These are phyloP conservation scores for Penicillium oxalicum DNA, from an alignment of 2,329 filamentous ascomycete genomes.

Conservation along the genomic window DNA sequence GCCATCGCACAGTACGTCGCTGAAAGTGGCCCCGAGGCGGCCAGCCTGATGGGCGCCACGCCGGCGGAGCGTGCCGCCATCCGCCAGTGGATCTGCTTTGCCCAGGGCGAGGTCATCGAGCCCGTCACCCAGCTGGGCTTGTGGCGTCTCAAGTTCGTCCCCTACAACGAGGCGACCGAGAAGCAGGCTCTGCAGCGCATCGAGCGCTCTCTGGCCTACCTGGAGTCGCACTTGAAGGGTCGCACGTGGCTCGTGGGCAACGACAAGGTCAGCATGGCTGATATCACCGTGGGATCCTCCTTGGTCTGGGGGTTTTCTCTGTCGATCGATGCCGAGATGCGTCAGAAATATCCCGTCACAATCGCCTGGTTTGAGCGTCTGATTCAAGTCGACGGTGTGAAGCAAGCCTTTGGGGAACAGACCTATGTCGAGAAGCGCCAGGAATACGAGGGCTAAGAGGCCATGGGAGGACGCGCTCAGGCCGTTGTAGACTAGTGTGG, in stretches of 20 bases:
- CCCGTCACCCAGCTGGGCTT: slow-evolving; percentile 14
- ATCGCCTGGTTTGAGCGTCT: slow-evolving; percentile 23
- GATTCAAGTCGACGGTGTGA: slow-evolving; percentile 20
- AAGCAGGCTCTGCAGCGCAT: slow-evolving; percentile 12
- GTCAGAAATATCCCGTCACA: slow-evolving; percentile 19
- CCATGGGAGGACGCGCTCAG: background rate
- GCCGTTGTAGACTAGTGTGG: background rate
- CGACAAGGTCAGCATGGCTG: slow-evolving; percentile 23
- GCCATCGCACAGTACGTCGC: slow-evolving; percentile 48
- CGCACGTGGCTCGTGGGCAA: slow-evolving; percentile 18
- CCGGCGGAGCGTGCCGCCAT: slow-evolving; percentile 39
- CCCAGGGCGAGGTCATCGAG: slow-evolving; percentile 28
- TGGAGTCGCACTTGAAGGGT: slow-evolving; percentile 19
- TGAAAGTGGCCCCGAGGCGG: slow-evolving; percentile 40
- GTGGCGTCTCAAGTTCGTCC: slow-evolving; percentile 16
- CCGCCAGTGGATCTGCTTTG: slow-evolving; percentile 44
- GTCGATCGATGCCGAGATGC: slow-evolving; percentile 24
- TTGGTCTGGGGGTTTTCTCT: slow-evolving; percentile 23
- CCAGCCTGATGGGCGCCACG: slow-evolving; percentile 43
- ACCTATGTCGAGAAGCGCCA: slow-evolving; percentile 23
- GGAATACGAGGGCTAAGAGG: slow-evolving; percentile 1
- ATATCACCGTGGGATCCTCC: slow-evolving; percentile 22
- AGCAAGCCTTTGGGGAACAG: slow-evolving; percentile 25
- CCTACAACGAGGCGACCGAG: slow-evolving; percentile 21
- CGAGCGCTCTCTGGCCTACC: slow-evolving; percentile 13